Conservation (phyloP, 768 basidiomycete genomes). For the Rhizopogon vinicolor region DNA sequence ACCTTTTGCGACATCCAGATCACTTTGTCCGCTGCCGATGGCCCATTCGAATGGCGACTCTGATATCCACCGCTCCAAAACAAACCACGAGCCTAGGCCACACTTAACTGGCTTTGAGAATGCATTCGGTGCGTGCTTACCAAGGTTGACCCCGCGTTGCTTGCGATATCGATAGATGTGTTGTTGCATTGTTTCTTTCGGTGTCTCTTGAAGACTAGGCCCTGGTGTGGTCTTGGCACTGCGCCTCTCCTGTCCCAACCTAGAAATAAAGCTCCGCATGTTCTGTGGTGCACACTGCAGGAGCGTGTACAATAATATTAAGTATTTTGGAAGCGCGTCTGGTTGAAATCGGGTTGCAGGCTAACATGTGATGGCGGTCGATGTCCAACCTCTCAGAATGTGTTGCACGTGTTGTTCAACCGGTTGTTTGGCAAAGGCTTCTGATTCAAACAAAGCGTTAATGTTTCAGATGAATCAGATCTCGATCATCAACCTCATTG, state of each 20-base stretch:
- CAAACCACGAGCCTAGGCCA: slow-evolving; percentile 67
- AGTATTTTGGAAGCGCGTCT: background rate
- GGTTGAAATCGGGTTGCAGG: no score
- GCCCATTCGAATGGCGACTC: slow-evolving; percentile 54
- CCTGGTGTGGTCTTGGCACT: background rate
- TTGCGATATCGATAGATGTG: slow-evolving; percentile 55
- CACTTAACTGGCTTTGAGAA: slow-evolving; percentile 5
- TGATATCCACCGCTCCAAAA: slow-evolving; percentile 74
- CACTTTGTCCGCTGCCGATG: slow-evolving; percentile 52
- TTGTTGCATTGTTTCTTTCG: background rate
- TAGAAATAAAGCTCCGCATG: background rate
- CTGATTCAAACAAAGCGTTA: background rate
- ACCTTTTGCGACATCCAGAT: slow-evolving; percentile 65
- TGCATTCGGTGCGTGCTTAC: slow-evolving; percentile 31
- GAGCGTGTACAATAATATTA: background rate
- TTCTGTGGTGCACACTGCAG: background rate
- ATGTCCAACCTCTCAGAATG: background rate
- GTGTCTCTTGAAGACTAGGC: background rate
- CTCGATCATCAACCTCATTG: background rate
- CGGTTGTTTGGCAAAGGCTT: slow-evolving; percentile 1
- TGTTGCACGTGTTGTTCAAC: background rate
- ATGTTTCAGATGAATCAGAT: background rate
- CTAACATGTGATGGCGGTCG: background rate
- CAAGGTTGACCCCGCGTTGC: slow-evolving; percentile 80
- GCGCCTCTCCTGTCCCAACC: background rate